phyloP scores from a whole-genome alignment of 164 flowering plant species.

The Piper longum region DNA sequence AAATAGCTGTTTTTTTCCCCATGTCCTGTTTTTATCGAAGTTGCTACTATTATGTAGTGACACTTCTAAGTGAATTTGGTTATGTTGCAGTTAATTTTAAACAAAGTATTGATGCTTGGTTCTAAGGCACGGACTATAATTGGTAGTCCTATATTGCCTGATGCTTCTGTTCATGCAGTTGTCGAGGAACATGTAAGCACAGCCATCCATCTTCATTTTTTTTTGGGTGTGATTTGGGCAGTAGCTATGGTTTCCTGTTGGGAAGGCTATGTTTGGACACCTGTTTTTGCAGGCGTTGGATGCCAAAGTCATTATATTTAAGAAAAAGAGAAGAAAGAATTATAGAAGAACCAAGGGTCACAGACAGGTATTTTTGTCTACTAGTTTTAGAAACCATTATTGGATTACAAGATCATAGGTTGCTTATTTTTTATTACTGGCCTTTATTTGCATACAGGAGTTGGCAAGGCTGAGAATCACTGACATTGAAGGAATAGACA shows the following conservation, averaged over 20 bases:
- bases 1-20: too few relatives aligned
- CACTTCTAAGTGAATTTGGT: background rate
- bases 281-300: constrained; percentile 61
- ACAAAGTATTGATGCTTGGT: constrained; percentile 84
- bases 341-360: constrained; percentile 92
- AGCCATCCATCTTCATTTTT: background rate
- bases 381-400: background rate
- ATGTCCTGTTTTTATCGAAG: too few relatives aligned
- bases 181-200: constrained; percentile 94
- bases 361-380: constrained; percentile 51
- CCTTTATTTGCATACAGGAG: constrained; percentile 33
- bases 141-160: constrained; percentile 80
- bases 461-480: constrained; percentile 74
- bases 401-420: background rate
- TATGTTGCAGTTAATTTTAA: constrained; percentile 61
- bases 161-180: constrained; percentile 79
- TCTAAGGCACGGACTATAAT: constrained; percentile 65
- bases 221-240: too few relatives aligned
- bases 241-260: too few relatives aligned
- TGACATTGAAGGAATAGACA: constrained; percentile 72
- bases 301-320: constrained; percentile 92
- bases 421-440: constrained; percentile 2
- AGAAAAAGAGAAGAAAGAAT: constrained; percentile 96
- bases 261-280: too few relatives aligned
- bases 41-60: background rate